A percentile compares a stretch with the other conserved stretches of the same genome.
Evolutionary conservation across 208 protist species (phyloP).

Genomic region (Vickermania ingenoplastis): DNA sequence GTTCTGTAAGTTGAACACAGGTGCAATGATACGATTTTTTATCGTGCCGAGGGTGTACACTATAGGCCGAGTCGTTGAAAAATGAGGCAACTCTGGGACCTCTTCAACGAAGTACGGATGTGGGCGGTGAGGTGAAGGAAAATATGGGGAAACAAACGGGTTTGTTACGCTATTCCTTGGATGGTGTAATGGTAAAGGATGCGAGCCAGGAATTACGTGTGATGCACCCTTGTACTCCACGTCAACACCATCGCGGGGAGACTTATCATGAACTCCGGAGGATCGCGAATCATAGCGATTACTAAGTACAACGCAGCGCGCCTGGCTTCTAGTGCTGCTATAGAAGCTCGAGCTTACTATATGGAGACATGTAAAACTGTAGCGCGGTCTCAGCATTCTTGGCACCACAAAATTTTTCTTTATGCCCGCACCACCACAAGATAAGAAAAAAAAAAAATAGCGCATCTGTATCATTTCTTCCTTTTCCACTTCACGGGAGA

Average conservation of each 20-base stretch:
- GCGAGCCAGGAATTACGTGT: constrained; percentile 68
- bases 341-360: too few relatives aligned
- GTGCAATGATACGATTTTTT: constrained; percentile 81
- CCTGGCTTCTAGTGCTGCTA: not conserved
- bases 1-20: constrained; percentile 70
- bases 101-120: constrained; percentile 85
- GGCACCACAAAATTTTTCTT: too few relatives aligned
- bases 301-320: constrained; percentile 34
- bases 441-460: too few relatives aligned
- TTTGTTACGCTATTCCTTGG: constrained; percentile 69
- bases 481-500: too few relatives aligned
- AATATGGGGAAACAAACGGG: constrained; percentile 72
- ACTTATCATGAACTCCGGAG: constrained; percentile 77
- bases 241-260: constrained; percentile 67
- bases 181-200: constrained; percentile 72
- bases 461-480: too few relatives aligned
- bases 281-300: constrained; percentile 56
- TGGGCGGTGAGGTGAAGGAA: constrained; percentile 72
- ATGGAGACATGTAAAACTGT: too few relatives aligned
- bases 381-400: too few relatives aligned
- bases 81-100: constrained; percentile 78
- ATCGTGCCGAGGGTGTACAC: constrained; percentile 80
- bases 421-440: too few relatives aligned
- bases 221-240: constrained; percentile 59
- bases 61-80: constrained; percentile 56